phyloP scores from a whole-genome alignment of 495 filamentous ascomycete genomes.

The Hypoxylon fragiforme region DNA sequence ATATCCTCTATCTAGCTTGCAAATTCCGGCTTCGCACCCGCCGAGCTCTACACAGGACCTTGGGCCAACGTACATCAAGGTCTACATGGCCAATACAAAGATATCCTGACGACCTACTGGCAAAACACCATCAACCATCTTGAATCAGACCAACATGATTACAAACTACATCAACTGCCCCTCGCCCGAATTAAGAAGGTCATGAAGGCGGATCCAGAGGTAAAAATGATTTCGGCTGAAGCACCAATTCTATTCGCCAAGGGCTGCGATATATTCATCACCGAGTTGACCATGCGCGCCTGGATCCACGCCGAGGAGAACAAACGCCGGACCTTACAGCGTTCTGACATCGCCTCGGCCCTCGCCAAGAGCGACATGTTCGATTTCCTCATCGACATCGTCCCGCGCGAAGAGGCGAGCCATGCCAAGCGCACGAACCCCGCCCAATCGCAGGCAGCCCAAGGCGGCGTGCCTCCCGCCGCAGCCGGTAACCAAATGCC shows the following conservation, averaged over 20 bases:
- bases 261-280: constrained; percentile 99
- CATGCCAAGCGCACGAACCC: constrained; percentile 76
- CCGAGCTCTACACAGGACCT: constrained; percentile 87
- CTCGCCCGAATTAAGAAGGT: constrained; percentile 98
- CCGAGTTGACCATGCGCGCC: constrained; percentile 98
- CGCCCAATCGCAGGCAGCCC: constrained; percentile 47
- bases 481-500: constrained; percentile 59
- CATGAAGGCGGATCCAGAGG: constrained; percentile 98
- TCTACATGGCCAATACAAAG: constrained; percentile 87
- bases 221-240: constrained; percentile 99
- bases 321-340: constrained; percentile 92
- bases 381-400: constrained; percentile 98
- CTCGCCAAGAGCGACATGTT: constrained; percentile 99
- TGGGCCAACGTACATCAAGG: constrained; percentile 99
- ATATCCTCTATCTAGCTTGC: constrained; percentile 56
- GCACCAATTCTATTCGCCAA: constrained; percentile 98
- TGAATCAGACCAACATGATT: constrained; percentile 93
- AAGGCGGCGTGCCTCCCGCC: constrained; percentile 51
- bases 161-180: constrained; percentile 94
- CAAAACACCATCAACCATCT: constrained; percentile 95
- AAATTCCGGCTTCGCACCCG: constrained; percentile 77
- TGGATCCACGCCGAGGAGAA: constrained; percentile 99
- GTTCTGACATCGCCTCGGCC: constrained; percentile 93
- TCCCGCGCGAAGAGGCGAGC: constrained; percentile 89
- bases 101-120: constrained; percentile 98